A percentile compares a stretch with the other conserved stretches of the same genome.
These are phyloP conservation scores for Tuctoria greenei DNA, from an alignment of 176 grass and related monocot genomes.

Conservation along the genomic window DNA sequence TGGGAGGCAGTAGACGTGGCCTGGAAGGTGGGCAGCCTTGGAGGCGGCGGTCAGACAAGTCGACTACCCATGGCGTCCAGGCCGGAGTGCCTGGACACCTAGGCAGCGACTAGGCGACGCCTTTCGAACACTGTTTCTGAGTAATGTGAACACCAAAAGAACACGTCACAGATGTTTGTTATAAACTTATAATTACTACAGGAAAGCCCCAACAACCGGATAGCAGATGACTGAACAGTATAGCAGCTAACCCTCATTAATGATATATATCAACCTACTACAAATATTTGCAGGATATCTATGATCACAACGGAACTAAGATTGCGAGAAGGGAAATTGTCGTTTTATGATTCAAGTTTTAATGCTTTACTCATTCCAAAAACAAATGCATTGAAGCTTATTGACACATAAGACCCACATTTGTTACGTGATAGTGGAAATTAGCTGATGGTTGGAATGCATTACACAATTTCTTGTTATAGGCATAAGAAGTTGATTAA, in stretches of 20 bases:
- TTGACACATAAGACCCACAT: not conserved
- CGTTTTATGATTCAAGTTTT: not conserved
- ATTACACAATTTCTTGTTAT: not conserved
- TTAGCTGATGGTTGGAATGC: not conserved
- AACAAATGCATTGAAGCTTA: not conserved
- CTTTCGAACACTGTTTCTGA: too few relatives aligned
- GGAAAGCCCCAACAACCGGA: not conserved
- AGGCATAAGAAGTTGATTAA: not conserved
- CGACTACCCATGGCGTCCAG: too few relatives aligned
- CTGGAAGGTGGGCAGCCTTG: too few relatives aligned
- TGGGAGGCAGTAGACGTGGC: too few relatives aligned
- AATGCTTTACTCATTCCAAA: not conserved
- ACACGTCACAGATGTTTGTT: not conserved
- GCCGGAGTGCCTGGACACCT: too few relatives aligned
- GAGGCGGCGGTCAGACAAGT: too few relatives aligned
- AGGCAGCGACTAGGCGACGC: too few relatives aligned
- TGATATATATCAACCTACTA: not conserved
- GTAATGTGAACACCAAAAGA: not conserved
- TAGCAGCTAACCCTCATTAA: not conserved
- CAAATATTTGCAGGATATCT: not conserved
- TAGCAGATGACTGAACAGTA: not conserved
- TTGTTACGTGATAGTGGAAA: not conserved
- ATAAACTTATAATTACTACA: conserved; percentile 12
- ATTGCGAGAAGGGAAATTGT: not conserved
- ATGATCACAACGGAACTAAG: not conserved